Evolutionary conservation across 2,329 filamentous ascomycete genomes (phyloP), one percentile per base, ranked within the genome.

Genomic region (Macroventuria anomochaeta): DNA sequence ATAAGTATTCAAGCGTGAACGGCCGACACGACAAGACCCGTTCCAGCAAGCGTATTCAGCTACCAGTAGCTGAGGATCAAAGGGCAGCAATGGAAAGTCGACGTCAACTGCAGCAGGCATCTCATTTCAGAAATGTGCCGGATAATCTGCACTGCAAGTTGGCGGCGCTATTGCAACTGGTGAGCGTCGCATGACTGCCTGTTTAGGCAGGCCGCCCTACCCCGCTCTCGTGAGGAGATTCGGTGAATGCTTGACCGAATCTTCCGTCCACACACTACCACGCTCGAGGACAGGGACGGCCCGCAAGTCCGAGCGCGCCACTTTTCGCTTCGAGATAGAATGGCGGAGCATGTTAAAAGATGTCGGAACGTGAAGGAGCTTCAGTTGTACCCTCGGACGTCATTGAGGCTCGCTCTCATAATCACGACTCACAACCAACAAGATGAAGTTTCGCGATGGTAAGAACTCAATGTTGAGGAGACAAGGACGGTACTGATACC

Each of bases 381-480:
- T 18, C 3, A 7, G 0, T 31, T 44, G 34, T 50, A 38, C 29
- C 18, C 25, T 46, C 23, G 46, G 46, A 51, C 41, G 34, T 39
- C 42, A 44, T 44, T 47, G 38, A 58, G 15, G 34, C 40, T 53
- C 31, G 5, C 26, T n/a, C 10, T 25, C 12, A 21, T 18, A 13
- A 42, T 11, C 20, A 31, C n/a, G 17, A 40, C 39, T 34, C 18
- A 11, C 17, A 44, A 29, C 29, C 11, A 40, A 20, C 46, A 71
- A 56, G 7, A 85, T 85, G 83, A 85, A 83, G 75, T 85, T 86
- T 63, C 82, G 83, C 59, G 83, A 86, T 81, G 83, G 83, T 75
- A 59, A 47, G 69, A 31, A 39, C 20, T 18, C n/a, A 47, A 36
- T 13, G 12, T 34, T 23, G 3, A 21, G 20, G n/a, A 12, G 1